These are phyloP conservation scores for Rhynchosporium secalis DNA, from an alignment of 2,329 filamentous ascomycete genomes.

Conservation along the genomic window DNA sequence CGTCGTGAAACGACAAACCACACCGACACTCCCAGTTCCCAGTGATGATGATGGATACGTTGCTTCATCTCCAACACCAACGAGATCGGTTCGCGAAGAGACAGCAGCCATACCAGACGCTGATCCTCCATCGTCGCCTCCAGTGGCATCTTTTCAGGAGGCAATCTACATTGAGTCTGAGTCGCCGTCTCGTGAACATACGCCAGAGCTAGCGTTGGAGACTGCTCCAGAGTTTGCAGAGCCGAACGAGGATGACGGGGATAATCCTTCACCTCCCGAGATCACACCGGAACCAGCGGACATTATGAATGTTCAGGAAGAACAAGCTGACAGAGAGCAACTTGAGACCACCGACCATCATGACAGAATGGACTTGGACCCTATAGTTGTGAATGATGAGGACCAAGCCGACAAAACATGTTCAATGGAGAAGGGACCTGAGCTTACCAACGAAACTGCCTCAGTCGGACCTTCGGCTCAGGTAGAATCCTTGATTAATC, in stretches of 20 bases:
- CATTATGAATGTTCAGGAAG: not conserved
- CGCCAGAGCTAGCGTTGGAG: conserved; percentile 1
- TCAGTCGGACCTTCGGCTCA: conserved; percentile 30
- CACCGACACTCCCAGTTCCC: conserved; percentile 30
- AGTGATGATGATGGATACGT: conserved; percentile 42
- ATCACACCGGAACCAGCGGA: conserved; percentile 6
- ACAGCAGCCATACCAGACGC: conserved; percentile 44
- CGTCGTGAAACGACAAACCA: conserved; percentile 28
- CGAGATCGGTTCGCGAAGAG: conserved; percentile 50
- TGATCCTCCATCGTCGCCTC: conserved; percentile 60
- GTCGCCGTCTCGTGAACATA: conserved; percentile 31
- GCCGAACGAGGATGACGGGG: conserved; percentile 33
- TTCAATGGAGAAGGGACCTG: not conserved
- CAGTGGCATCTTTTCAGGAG: conserved; percentile 53
- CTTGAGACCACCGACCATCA: not conserved
- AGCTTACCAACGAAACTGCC: not conserved
- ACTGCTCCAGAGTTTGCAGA: not conserved
- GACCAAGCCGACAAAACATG: not conserved
- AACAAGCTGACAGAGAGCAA: not conserved
- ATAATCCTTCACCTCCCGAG: conserved; percentile 31
- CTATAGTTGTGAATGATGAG: not conserved
- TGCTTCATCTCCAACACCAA: conserved; percentile 59
- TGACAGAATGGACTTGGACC: not conserved
- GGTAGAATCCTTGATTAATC: conserved; percentile 25
- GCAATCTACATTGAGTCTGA: conserved; percentile 40